These are phyloP conservation scores for Leucocoprinus sp. DNA, from an alignment of 768 basidiomycete species.

Conservation along the genomic window DNA sequence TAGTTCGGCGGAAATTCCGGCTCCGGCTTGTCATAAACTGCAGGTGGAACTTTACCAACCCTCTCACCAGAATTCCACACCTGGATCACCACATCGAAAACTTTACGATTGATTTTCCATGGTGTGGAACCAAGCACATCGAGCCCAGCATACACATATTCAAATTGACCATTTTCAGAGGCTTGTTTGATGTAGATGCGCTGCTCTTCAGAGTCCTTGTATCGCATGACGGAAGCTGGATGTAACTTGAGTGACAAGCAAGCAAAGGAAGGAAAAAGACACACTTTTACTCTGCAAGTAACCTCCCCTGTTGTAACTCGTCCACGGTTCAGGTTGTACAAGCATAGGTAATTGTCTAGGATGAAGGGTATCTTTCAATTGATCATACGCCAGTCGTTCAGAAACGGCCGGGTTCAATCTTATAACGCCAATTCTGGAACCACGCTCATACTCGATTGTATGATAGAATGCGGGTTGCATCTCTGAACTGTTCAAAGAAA, in stretches of 20 bases:
- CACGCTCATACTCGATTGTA: constrained; percentile 88
- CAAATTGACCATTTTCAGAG: constrained; percentile 63
- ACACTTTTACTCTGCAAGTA: constrained; percentile 74
- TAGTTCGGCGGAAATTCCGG: constrained; percentile 43
- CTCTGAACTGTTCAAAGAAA: constrained; percentile 43
- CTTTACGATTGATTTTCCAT: constrained; percentile 77
- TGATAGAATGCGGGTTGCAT: constrained; percentile 87
- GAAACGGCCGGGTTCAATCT: constrained; percentile 76
- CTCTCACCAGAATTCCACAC: constrained; percentile 87
- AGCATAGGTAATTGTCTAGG: constrained; percentile 97
- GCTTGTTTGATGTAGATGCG: too few species aligned
- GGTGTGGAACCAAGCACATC: constrained; percentile 87
- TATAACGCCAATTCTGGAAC: constrained; percentile 89
- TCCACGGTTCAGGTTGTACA: constrained; percentile 83
- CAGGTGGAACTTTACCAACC: constrained; percentile 80
- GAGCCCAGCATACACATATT: constrained; percentile 80
- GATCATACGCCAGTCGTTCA: constrained; percentile 70
- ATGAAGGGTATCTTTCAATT: constrained; percentile 62
- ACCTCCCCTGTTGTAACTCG: constrained; percentile 66
- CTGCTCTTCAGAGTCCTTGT: too few species aligned
- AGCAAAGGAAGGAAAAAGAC: constrained; percentile 16
- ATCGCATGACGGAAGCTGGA: too few species aligned
- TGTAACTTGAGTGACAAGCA: constrained; percentile 6
- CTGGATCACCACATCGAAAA: constrained; percentile 66
- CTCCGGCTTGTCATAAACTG: constrained; percentile 53